Percentiles rank a stretch among this genome's conserved stretches.
phyloP scores from a whole-genome alignment of 176 grass and related monocot genomes.

The Avena eriantha region DNA sequence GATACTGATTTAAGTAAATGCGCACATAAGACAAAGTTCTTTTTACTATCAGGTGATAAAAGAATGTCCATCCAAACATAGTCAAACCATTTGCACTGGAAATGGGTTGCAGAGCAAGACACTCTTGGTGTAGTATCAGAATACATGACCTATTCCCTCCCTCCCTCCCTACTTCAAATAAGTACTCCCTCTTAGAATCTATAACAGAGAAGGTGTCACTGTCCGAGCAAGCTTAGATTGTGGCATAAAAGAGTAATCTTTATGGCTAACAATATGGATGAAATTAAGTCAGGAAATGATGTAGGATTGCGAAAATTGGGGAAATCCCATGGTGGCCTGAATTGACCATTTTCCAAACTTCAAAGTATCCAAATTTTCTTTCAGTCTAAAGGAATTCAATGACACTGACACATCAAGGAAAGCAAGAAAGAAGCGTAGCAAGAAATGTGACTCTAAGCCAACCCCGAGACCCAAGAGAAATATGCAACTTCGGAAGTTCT shows the following conservation, averaged over 20 bases:
- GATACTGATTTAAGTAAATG: background rate
- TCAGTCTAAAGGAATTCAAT: background rate
- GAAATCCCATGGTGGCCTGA: background rate
- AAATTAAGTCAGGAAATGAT: background rate
- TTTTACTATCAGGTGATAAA: background rate
- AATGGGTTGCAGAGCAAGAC: background rate
- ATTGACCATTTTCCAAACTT: background rate
- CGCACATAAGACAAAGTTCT: background rate
- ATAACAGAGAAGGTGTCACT: background rate
- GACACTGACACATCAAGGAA: background rate
- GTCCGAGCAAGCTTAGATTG: background rate
- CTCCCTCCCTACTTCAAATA: background rate
- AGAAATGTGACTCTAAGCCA: background rate
- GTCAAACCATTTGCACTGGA: background rate
- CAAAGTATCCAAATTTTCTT: background rate
- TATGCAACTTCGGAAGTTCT: background rate
- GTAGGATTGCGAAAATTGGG: background rate
- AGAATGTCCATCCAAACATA: background rate
- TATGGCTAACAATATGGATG: background rate
- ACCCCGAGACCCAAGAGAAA: background rate
- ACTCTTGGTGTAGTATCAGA: background rate
- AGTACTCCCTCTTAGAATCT: background rate
- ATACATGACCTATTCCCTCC: background rate
- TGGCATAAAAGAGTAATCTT: background rate
- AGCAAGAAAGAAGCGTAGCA: background rate